Evolutionary conservation across 495 filamentous ascomycete species (phyloP).

Genomic region (Talaromyces trachyspermus): DNA sequence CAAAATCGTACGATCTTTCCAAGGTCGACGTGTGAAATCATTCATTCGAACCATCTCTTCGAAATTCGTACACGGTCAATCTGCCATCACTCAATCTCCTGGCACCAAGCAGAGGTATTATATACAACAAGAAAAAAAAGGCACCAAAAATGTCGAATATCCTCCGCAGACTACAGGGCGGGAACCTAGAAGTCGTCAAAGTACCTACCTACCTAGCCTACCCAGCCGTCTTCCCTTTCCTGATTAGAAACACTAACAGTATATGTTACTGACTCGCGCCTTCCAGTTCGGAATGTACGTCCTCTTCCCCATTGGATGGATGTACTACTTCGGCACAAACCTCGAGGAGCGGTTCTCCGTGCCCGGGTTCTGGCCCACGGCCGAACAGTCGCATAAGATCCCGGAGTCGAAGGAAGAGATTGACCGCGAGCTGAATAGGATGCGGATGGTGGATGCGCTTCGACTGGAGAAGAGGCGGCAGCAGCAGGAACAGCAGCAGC

Average conservation of each 20-base stretch:
- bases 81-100: too few relatives aligned
- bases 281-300: slow-evolving; percentile 95
- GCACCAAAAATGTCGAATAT: slow-evolving; percentile 24
- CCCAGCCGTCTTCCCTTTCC: slow-evolving; percentile 4
- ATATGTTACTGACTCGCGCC: not conserved
- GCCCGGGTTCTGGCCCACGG: slow-evolving; percentile 87
- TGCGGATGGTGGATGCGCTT: slow-evolving; percentile 45
- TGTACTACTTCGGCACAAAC: slow-evolving; percentile 99
- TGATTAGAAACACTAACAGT: too few relatives aligned
- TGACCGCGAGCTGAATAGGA: slow-evolving; percentile 61
- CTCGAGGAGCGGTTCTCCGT: slow-evolving; percentile 86
- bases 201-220: slow-evolving; percentile 36
- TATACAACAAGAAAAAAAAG: not conserved
- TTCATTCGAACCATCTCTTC: too few relatives aligned
- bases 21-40: too few relatives aligned
- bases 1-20: too few relatives aligned
- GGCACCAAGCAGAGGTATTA: not conserved
- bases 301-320: slow-evolving; percentile 95
- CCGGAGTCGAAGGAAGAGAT: slow-evolving; percentile 88
- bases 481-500: slow-evolving; percentile 43
- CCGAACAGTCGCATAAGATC: slow-evolving; percentile 78
- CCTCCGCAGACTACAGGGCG: slow-evolving; percentile 51
- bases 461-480: slow-evolving; percentile 46
- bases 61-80: too few relatives aligned
- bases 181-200: slow-evolving; percentile 95